Evolutionary conservation across 2,329 filamentous ascomycete genomes (phyloP), one percentile per base, ranked within the genome.

Genomic region (Xenoacremonium recifei): DNA sequence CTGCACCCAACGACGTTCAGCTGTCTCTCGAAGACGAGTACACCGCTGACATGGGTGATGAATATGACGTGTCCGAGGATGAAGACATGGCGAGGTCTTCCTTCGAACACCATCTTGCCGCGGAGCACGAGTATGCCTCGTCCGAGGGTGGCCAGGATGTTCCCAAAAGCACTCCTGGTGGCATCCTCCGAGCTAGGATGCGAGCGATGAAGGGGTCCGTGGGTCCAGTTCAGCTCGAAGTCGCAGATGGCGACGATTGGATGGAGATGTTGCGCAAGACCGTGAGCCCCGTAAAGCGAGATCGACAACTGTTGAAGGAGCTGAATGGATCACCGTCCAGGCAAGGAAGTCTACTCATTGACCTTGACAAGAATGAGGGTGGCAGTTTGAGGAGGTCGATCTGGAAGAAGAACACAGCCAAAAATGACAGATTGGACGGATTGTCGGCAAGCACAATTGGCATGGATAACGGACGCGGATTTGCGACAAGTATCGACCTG

Each of bases 251-350:
- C 40, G 88, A 91, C 45, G 87, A 96, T 62, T 99, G 93, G 93
- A 86, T 90, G 54, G 87, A 93, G 55, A 91, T 96, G 71, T 76
- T 99, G 50, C 88, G 90, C 63, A 90, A 90, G 53, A 97, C 93
- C 5, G 89, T 97, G 54, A 96, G 89, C 59, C 92, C 93, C 5
- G 84, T 88, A 60, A 97, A 97, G 71, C 85, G 93, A 59, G 87
- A 96, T 69, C 87, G 92, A 45, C 85, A 84, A 20, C 72, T 93
- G 23, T 75, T 84, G 30, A 76, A 73, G 55, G 76, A 74, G 19
- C 59, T 78, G 68, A 67, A 84, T 75, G 71, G 85, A 69, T 67
- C 85, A 2, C 63, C 66, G 10, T 56, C 55, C 3, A 61, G 57
- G 43, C 53, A 57, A 29, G 53, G 50, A 5, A 56, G 52, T 32